Base-by-base conservation (phyloP, 352 stramenopile genomes). In the Elongisporangium anandrum region DNA sequence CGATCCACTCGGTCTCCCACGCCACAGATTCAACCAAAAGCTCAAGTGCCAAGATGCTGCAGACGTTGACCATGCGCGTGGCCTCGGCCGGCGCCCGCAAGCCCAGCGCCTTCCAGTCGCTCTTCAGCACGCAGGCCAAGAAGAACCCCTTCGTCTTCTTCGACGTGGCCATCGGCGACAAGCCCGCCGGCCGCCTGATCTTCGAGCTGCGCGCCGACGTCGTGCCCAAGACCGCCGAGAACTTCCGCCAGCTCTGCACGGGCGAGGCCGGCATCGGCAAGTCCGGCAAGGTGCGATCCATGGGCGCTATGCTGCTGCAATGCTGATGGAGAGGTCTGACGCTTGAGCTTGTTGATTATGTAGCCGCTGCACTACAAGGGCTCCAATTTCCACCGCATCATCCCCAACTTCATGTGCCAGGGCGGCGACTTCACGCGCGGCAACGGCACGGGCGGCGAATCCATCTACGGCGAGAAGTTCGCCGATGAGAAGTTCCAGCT, bases 191-290 rank as follows among this genome's bases (percentile, higher is more conserved):
- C 3, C 83, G 92, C 47, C 85, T 97, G 34, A 74, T 91, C 1
- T 95, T 97, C 56, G 79, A 96, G 72, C 71, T 99, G 50, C 98
- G 95, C 76, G 88, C 87, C 10, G 94, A 99, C 65, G 90, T 98
- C 23, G 96, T 96, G 55, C 97, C 97, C 19, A 99, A 99, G 73
- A 99, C 98, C 26, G 97, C 96, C 38, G 96, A 99, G 69, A 99
- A 99, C 77, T 99, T 99, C 74, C 78, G 92, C 39, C 78, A 88
- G 61, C 76, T 99, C 13, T 99, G 96, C 87, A 99, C 96, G 50
- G 97, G 96, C 60, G 97, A 99, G 71, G 96, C 96, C n/a, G 95
- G 94, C 58, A 68, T 87, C 22, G 90, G 94, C 56, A 76, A 84
- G 56, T 76, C 76, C 15, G 85, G 85, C 67, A 89, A 90, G 52